phyloP scores from a whole-genome alignment of 1,284 basidiomycete species.

The Pyrrhoderma noxium region DNA sequence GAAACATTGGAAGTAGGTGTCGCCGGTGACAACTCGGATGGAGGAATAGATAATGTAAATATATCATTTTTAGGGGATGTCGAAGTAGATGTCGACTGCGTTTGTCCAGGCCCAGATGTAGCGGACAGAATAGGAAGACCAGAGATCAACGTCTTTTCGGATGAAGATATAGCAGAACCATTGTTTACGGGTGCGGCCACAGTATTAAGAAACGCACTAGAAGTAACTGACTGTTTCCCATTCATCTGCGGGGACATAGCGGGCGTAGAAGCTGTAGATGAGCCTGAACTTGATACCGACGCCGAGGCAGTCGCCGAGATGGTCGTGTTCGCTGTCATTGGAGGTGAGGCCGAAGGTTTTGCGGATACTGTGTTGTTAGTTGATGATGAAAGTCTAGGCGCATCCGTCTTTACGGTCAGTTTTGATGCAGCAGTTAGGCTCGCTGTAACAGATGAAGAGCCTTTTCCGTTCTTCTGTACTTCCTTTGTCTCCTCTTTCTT shows the following conservation, averaged over 20 bases:
- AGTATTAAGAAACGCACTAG: too few species aligned
- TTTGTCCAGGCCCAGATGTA: too few species aligned
- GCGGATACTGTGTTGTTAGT: too few species aligned
- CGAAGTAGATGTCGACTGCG: background rate
- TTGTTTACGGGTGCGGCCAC: background rate
- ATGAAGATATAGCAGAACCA: background rate
- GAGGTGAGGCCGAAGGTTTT: too few species aligned
- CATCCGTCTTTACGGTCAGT: background rate
- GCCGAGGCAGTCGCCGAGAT: background rate
- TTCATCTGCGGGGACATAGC: background rate
- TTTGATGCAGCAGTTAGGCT: background rate
- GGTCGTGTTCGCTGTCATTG: too few species aligned
- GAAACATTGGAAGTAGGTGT: background rate
- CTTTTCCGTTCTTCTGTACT: slow-evolving; percentile 2
- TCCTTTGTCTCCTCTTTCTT: slow-evolving; percentile 7
- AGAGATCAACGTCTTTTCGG: too few species aligned
- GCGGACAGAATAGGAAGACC: background rate
- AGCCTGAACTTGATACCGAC: background rate
- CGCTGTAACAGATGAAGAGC: background rate
- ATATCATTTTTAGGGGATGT: background rate
- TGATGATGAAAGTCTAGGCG: too few species aligned
- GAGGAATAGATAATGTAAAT: too few species aligned
- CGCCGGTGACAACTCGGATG: background rate
- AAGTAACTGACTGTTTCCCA: too few species aligned
- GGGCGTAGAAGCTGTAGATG: background rate